phyloP scores from a whole-genome alignment of 345 rosid species.

The Gynandropsis gynandra region DNA sequence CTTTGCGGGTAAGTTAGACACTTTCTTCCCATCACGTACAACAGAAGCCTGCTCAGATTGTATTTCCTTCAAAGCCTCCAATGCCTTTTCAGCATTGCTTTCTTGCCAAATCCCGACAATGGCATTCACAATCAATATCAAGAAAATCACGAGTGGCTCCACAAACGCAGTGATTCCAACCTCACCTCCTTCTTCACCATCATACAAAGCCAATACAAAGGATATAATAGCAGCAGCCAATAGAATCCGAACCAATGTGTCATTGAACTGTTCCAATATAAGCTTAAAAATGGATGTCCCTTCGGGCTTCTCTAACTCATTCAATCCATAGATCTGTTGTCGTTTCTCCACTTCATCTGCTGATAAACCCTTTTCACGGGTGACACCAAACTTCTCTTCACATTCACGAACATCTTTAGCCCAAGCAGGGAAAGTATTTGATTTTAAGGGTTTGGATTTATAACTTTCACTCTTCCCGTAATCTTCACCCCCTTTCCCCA shows the following conservation, averaged over 20 bases:
- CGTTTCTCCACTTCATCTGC: constrained; percentile 49
- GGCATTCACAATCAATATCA: constrained; percentile 87
- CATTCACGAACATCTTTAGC: constrained; percentile 53
- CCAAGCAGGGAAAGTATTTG: constrained; percentile 63
- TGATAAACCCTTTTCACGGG: constrained; percentile 37
- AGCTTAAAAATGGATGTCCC: constrained; percentile 51
- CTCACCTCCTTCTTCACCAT: constrained; percentile 89
- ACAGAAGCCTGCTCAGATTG: constrained; percentile 77
- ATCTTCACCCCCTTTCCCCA: constrained; percentile 66
- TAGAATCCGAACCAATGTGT: constrained; percentile 79
- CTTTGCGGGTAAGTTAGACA: constrained; percentile 47
- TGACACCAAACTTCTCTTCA: constrained; percentile 45
- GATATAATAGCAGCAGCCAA: constrained; percentile 71
- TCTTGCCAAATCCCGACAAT: constrained; percentile 93
- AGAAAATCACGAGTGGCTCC: constrained; percentile 86
- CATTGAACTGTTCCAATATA: constrained; percentile 74
- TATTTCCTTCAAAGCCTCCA: constrained; percentile 89
- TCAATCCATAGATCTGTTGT: constrained; percentile 48
- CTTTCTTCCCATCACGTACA: constrained; percentile 49
- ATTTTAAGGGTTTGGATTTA: constrained; percentile 11
- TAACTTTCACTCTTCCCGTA: constrained; percentile 29
- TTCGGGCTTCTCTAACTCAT: constrained; percentile 81
- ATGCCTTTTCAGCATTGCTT: constrained; percentile 81
- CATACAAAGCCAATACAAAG: constrained; percentile 68
- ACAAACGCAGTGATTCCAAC: constrained; percentile 80